A percentile compares a stretch with the other conserved stretches of the same genome.
phyloP scores from a whole-genome alignment of 225 moss, liverwort and hornwort genomes.

The Antitrichia curtipendula region DNA sequence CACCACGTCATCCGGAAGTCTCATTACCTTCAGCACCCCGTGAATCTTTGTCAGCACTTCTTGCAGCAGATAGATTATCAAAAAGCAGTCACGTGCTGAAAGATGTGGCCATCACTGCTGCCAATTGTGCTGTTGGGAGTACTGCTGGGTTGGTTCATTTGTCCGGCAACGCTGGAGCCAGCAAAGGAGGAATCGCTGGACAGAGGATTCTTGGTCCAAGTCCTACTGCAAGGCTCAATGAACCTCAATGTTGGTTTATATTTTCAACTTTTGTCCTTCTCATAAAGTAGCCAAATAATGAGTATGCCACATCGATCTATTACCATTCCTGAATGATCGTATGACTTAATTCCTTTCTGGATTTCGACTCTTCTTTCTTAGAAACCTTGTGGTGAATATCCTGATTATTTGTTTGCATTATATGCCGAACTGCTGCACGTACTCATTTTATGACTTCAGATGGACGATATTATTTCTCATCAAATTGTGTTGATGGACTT shows the following conservation, averaged over 20 bases:
- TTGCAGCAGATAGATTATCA: slow-evolving; percentile 49
- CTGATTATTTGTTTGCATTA: background rate
- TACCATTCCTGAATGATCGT: background rate
- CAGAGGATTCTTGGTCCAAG: slow-evolving; percentile 28
- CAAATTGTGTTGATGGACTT: background rate
- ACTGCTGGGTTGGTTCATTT: slow-evolving; percentile 52
- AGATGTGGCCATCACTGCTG: slow-evolving; percentile 62
- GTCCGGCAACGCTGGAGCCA: slow-evolving; percentile 11
- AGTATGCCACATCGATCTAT: background rate
- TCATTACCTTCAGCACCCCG: slow-evolving; percentile 16
- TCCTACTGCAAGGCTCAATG: slow-evolving; percentile 3
- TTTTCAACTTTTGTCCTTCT: background rate
- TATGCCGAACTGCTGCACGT: background rate
- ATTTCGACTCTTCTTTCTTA: background rate
- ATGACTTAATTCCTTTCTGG: background rate
- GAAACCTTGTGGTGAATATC: background rate
- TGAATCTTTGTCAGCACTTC: slow-evolving; percentile 53
- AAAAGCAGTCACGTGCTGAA: slow-evolving; percentile 45
- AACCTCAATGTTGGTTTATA: slow-evolving; percentile 15
- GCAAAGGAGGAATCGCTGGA: slow-evolving; percentile 9
- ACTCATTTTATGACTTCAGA: background rate
- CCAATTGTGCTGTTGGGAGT: slow-evolving; percentile 88
- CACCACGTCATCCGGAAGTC: background rate
- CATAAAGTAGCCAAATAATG: background rate
- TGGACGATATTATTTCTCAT: background rate